Base-by-base conservation (phyloP, 129 eudicot species). In the Saussurea involucrata region DNA sequence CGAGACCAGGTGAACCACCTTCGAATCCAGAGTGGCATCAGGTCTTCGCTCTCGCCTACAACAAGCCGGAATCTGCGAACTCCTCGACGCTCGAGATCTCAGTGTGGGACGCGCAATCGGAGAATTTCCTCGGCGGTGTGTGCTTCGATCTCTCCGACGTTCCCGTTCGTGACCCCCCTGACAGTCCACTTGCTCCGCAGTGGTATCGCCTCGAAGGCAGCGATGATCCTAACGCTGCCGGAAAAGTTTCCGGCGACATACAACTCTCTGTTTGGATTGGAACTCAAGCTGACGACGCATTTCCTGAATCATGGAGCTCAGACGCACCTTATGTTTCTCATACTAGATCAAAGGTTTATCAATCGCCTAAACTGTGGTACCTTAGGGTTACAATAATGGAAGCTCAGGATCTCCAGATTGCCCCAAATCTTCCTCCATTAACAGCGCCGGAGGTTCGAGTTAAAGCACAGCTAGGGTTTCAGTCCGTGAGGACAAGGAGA, bases 161-260 rank as follows among this genome's bases (percentile, higher is more conserved):
- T 9, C 96, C 97, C 5, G 87, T 95, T n/a, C 94, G 99, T 13
- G 99, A 95, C 78, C 95, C 97, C 0, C 99, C 99, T 6, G 99
- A 95, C 68, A 95, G 99, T 80, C 99, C 99, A 0, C 86, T 95
- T 3, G 99, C 99, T 63, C 99, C 99, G 8, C 99, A 95, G 66
- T 95, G 99, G 99, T 95, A 92, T 78, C 97, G 93, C 25, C 92
- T 95, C 17, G 99, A 95, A 69, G 96, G 99, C 46, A 89, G 90
- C 6, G 91, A 84, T 17, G 92, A 85, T 69, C 90, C 78, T 6
- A 77, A 76, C 17, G 58, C 84, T 12, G 65, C 84, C 28, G 84
- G 71, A 36, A 68, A 78, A 20, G 90, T 94, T 6, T 75, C 89
- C 64, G 99, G 99, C 0, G 99, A 95, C 40, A 77, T 95, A 55